Conservation (phyloP, 768 basidiomycete species). For the Xanthoconium stramineum region DNA sequence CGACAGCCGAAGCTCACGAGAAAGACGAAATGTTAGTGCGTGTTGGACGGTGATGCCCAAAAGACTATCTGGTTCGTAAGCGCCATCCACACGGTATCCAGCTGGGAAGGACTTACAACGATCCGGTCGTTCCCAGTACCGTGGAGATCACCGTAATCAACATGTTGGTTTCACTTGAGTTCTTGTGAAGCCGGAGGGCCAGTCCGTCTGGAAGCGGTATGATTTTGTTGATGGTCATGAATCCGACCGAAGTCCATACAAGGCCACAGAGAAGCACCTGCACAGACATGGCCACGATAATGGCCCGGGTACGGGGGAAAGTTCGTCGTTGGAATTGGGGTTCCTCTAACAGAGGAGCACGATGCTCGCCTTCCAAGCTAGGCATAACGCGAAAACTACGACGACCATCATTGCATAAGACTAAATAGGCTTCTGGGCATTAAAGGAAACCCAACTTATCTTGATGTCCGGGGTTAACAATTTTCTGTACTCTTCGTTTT, state of each 20-base stretch:
- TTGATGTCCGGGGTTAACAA: too few species aligned
- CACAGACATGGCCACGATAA: background rate
- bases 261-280: background rate
- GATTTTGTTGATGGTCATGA: background rate
- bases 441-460: too few species aligned
- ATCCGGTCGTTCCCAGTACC: background rate
- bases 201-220: background rate
- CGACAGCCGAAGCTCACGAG: background rate
- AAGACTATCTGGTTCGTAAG: background rate
- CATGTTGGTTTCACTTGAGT: background rate
- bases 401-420: too few species aligned
- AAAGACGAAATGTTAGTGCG: background rate
- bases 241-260: background rate
- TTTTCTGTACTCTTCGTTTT: too few species aligned
- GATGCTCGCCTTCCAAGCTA: background rate
- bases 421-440: too few species aligned
- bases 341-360: background rate
- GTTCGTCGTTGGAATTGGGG: background rate
- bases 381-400: too few species aligned
- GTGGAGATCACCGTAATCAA: background rate
- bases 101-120: background rate
- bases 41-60: background rate
- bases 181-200: background rate
- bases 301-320: background rate
- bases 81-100: background rate